Conservation (phyloP, 2,329 filamentous ascomycete species). For the Xylariales sp. region DNA sequence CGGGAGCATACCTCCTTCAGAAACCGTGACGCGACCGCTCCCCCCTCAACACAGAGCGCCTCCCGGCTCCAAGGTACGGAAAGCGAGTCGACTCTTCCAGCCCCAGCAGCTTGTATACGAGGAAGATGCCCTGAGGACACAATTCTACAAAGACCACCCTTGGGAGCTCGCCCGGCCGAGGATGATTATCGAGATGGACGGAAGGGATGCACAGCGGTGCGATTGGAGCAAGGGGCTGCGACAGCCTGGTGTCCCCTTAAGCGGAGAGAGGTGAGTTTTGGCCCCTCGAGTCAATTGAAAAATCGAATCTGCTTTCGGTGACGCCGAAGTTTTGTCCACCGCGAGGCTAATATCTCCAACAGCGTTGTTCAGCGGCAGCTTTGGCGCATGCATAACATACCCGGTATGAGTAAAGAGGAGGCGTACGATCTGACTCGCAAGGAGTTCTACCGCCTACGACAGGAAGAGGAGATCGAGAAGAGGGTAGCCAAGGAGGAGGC, state of each 20-base stretch:
- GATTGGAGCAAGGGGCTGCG: slow-evolving; percentile 75
- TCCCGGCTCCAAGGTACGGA: slow-evolving; percentile 46
- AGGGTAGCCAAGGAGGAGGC: slow-evolving; percentile 88
- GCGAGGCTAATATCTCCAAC: slow-evolving; percentile 8
- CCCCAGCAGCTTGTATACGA: slow-evolving; percentile 74
- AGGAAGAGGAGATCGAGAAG: slow-evolving; percentile 76
- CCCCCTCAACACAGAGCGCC: slow-evolving; percentile 41
- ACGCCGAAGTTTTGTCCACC: slow-evolving; percentile 1
- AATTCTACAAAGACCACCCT: slow-evolving; percentile 91
- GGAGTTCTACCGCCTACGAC: slow-evolving; percentile 85
- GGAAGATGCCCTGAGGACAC: slow-evolving; percentile 74
- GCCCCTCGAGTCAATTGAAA: too few species aligned
- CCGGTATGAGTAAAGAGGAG: slow-evolving; percentile 52
- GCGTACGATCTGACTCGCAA: slow-evolving; percentile 85
- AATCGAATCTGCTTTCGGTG: too few species aligned
- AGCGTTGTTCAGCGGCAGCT: slow-evolving; percentile 92
- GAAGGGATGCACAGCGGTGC: slow-evolving; percentile 69
- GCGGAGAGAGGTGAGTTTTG: slow-evolving; percentile 83
- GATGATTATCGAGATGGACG: slow-evolving; percentile 79
- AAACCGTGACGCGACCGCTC: slow-evolving; percentile 51
- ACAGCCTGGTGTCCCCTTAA: slow-evolving; percentile 71
- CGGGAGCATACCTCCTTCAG: slow-evolving; percentile 51
- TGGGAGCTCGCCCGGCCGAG: slow-evolving; percentile 93
- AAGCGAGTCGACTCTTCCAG: slow-evolving; percentile 73
- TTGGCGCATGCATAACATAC: slow-evolving; percentile 69